phyloP scores from a whole-genome alignment of 2,329 filamentous ascomycete genomes.

The Beauveria varroae region DNA sequence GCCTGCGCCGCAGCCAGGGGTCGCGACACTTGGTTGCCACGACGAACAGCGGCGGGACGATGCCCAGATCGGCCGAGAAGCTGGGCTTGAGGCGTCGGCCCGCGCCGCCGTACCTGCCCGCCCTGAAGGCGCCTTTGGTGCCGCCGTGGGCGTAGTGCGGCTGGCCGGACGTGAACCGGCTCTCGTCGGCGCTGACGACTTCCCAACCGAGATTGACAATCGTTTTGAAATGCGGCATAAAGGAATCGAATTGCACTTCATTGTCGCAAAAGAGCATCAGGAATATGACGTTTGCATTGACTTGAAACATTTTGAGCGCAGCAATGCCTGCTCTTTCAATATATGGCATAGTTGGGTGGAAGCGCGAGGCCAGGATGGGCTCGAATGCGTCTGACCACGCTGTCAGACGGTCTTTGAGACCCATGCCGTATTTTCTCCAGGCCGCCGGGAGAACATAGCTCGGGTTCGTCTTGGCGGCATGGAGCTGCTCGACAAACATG shows the following conservation, averaged over 20 bases:
- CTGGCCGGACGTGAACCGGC: conserved; percentile 31
- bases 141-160: not conserved
- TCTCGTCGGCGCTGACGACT: conserved; percentile 51
- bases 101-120: conserved; percentile 35
- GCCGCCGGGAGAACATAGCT: conserved; percentile 45
- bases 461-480: conserved; percentile 39
- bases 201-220: conserved; percentile 53
- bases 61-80: conserved; percentile 57
- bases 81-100: conserved; percentile 47
- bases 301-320: conserved; percentile 55
- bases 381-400: conserved; percentile 51
- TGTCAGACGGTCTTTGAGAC: conserved; percentile 43
- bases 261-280: conserved; percentile 53
- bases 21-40: conserved; percentile 61
- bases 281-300: conserved; percentile 50
- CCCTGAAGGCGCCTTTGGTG: conserved; percentile 28
- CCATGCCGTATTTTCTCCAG: conserved; percentile 38
- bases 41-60: conserved; percentile 57
- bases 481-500: conserved; percentile 49
- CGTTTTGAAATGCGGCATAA: conserved; percentile 41
- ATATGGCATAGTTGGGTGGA: conserved; percentile 38
- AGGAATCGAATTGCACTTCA: conserved; percentile 52
- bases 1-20: conserved; percentile 49
- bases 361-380: conserved; percentile 43
- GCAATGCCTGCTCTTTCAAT: conserved; percentile 54